These are phyloP conservation scores for Ramaria rubella DNA, from an alignment of 768 basidiomycete genomes.

Conservation along the genomic window DNA sequence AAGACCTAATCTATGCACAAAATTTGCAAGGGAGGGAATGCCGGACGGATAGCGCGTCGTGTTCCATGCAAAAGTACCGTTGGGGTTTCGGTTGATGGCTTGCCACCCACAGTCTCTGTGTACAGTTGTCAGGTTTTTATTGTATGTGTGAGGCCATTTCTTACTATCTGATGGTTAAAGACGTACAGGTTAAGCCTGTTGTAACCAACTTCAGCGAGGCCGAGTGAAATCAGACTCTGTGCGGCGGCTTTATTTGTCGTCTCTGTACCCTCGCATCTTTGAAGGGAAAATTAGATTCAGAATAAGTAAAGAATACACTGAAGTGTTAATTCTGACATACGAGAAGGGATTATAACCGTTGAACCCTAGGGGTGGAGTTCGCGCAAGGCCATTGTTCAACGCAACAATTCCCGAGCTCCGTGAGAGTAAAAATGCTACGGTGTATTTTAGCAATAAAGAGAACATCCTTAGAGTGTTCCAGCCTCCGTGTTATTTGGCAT, in stretches of 20 bases:
- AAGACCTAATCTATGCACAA: constrained; percentile 18
- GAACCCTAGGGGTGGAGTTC: constrained; percentile 42
- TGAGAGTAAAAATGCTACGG: neutral
- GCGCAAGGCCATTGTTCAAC: constrained; percentile 36
- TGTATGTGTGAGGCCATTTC: neutral
- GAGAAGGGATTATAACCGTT: constrained; percentile 43
- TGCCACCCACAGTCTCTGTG: constrained; percentile 47
- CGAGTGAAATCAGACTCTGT: constrained; percentile 32
- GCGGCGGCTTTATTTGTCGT: constrained; percentile 36
- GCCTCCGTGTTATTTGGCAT: neutral
- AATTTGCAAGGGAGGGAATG: constrained; percentile 32
- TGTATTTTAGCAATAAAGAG: neutral
- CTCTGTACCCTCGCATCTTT: constrained; percentile 37
- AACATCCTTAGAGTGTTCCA: neutral
- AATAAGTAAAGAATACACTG: neutral
- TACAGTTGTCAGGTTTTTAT: too few species aligned
- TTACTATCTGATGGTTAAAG: neutral
- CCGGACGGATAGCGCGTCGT: constrained; percentile 33
- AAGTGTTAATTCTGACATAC: constrained; percentile 28
- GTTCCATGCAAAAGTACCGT: constrained; percentile 40
- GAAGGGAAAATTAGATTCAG: neutral
- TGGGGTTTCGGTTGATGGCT: constrained; percentile 23
- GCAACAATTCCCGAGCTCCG: constrained; percentile 10
- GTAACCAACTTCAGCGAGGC: constrained; percentile 34
- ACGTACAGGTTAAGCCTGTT: constrained; percentile 38